phyloP scores from a whole-genome alignment of 2,329 filamentous ascomycete species.

The Fusarium oligoseptatum region DNA sequence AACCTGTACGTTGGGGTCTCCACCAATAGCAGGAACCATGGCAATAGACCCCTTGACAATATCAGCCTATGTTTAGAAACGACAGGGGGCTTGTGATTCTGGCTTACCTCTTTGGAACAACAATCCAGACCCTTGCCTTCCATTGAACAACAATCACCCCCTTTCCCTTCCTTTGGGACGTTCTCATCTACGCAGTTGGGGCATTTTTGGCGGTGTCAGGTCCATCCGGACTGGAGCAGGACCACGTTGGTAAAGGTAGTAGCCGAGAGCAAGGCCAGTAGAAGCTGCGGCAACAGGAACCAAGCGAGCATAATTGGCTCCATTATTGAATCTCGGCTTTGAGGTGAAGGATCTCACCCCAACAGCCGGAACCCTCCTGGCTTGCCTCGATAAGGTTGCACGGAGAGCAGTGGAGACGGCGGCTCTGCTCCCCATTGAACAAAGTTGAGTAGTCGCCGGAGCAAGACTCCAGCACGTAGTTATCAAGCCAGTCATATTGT shows the following conservation, averaged over 20 bases:
- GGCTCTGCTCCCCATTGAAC: slow-evolving; percentile 3
- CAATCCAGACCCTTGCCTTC: neutral
- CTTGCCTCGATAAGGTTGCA: neutral
- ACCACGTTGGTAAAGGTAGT: slow-evolving; percentile 2
- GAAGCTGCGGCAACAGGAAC: neutral
- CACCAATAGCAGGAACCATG: neutral
- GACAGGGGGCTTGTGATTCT: neutral
- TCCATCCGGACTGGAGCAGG: neutral
- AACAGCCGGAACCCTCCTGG: neutral
- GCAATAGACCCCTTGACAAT: neutral
- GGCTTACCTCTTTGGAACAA: neutral
- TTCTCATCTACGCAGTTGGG: neutral
- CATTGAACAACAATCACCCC: neutral
- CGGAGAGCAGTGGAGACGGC: neutral
- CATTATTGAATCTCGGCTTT: neutral
- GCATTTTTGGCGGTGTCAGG: slow-evolving; percentile 3
- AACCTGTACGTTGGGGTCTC: neutral
- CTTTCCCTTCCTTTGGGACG: neutral
- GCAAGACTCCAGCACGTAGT: neutral
- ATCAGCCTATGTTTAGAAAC: neutral
- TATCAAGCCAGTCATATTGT: slow-evolving; percentile 4
- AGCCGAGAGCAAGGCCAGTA: neutral
- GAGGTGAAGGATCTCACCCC: neutral
- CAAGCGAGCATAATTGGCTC: neutral
- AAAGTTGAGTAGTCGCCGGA: neutral